Evolutionary conservation across 179 eudicot genomes (phyloP).

Genomic region (Beta macrorhiza): DNA sequence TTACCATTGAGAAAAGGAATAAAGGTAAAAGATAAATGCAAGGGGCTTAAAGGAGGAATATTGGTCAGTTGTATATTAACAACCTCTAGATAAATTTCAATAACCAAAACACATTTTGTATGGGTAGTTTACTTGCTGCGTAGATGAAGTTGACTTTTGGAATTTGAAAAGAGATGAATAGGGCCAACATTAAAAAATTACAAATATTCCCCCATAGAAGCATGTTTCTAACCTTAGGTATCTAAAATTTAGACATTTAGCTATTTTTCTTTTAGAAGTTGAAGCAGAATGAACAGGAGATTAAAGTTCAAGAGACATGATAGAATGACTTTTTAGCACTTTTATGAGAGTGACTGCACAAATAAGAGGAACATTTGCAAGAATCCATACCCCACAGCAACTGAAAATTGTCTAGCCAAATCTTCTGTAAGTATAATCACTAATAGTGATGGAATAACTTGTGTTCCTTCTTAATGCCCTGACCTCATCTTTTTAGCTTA

Average conservation of each 20-base stretch:
- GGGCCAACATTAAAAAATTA: too few species aligned
- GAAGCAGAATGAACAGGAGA: constrained; percentile 24
- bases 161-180: too few species aligned
- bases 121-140: too few species aligned
- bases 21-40: neutral
- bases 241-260: too few species aligned
- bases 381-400: constrained; percentile 30
- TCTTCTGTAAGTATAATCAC: constrained; percentile 23
- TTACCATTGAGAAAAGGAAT: constrained; percentile 3
- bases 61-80: too few species aligned
- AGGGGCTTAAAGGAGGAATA: neutral
- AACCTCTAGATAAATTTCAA: too few species aligned
- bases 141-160: too few species aligned
- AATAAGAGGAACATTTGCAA: neutral
- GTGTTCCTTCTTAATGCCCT: constrained; percentile 11
- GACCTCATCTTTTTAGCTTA: constrained; percentile 11
- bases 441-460: constrained; percentile 11
- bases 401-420: constrained; percentile 22
- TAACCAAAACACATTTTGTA: too few species aligned
- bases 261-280: neutral
- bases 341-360: constrained; percentile 35
- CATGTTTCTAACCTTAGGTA: too few species aligned
- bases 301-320: constrained; percentile 13
- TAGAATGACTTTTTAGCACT: constrained; percentile 25
- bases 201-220: too few species aligned